Conservation (phyloP, 2,329 filamentous ascomycete genomes). For the Colletotrichum liriopes region DNA sequence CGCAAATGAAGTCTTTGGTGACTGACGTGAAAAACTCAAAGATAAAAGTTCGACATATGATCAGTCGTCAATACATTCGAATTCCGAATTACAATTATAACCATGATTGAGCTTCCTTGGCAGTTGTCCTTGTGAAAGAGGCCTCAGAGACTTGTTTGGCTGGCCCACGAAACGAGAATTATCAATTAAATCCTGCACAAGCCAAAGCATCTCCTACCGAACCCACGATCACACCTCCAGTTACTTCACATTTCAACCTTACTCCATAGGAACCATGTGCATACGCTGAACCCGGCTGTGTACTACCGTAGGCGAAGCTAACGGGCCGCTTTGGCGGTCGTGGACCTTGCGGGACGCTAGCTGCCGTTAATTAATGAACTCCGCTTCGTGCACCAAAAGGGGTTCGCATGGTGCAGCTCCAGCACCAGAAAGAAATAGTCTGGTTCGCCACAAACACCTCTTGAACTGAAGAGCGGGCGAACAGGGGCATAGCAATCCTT, state of each 20-base stretch:
- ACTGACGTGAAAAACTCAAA: neutral
- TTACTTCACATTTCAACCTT: neutral
- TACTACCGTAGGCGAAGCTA: constrained; percentile 1
- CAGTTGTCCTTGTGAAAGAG: too few species aligned
- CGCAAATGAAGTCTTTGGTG: neutral
- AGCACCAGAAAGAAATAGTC: neutral
- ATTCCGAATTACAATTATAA: too few species aligned
- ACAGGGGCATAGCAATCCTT: neutral
- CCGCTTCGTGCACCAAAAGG: neutral
- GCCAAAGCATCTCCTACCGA: too few species aligned
- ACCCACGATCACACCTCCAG: neutral
- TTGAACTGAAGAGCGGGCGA: neutral
- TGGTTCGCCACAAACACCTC: neutral
- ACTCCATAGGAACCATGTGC: too few species aligned
- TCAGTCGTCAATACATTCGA: too few species aligned
- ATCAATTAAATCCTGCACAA: too few species aligned
- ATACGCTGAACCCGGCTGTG: too few species aligned
- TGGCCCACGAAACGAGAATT: too few species aligned
- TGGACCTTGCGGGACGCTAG: neutral
- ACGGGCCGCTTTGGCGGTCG: constrained; percentile 3
- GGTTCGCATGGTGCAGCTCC: neutral
- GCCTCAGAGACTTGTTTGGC: too few species aligned
- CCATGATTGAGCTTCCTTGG: too few species aligned
- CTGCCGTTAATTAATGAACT: neutral
- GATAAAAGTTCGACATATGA: neutral